These are phyloP conservation scores for Diaporthe ilicicola DNA, from an alignment of 2,329 filamentous ascomycete genomes.

Conservation along the genomic window DNA sequence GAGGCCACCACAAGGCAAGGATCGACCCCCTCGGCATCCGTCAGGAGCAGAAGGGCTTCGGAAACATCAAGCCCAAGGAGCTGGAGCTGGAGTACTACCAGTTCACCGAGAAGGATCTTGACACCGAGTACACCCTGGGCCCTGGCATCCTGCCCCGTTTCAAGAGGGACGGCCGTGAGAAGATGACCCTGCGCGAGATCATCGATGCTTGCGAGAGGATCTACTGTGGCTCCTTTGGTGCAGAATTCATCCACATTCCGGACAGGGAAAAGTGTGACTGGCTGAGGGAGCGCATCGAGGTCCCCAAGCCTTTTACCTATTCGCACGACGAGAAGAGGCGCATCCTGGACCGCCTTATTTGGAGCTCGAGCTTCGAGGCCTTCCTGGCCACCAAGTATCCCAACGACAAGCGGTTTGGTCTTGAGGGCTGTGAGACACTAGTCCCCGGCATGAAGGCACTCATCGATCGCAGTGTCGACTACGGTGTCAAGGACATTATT, in stretches of 20 bases:
- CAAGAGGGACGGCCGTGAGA: conserved; percentile 85
- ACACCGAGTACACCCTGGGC: conserved; percentile 89
- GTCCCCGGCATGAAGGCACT: conserved; percentile 99
- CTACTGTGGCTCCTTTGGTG: conserved; percentile 96
- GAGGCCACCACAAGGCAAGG: conserved; percentile 97
- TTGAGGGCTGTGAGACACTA: conserved; percentile 95
- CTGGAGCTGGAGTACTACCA: conserved; percentile 92
- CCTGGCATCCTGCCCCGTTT: conserved; percentile 96
- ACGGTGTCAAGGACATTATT: conserved; percentile 98
- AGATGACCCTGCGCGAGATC: conserved; percentile 97
- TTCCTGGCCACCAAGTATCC: conserved; percentile 98
- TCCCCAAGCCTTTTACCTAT: conserved; percentile 95
- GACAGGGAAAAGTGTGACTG: conserved; percentile 98
- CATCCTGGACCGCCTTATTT: conserved; percentile 96
- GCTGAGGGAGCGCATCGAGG: conserved; percentile 93
- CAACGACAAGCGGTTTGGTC: conserved; percentile 99
- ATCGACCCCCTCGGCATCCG: conserved; percentile 96
- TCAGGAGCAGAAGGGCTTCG: conserved; percentile 83
- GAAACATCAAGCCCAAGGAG: conserved; percentile 90
- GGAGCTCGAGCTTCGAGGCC: conserved; percentile 96
- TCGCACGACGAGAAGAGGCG: conserved; percentile 98
- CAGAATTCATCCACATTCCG: conserved; percentile 99
- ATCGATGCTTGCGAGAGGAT: conserved; percentile 91
- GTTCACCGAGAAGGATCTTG: conserved; percentile 93
- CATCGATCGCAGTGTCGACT: conserved; percentile 97